Evolutionary conservation across 192 early-diverging fungal genomes (phyloP), one percentile per base, ranked within the genome.

Genomic region (Rhizoclosmatium sp.): DNA sequence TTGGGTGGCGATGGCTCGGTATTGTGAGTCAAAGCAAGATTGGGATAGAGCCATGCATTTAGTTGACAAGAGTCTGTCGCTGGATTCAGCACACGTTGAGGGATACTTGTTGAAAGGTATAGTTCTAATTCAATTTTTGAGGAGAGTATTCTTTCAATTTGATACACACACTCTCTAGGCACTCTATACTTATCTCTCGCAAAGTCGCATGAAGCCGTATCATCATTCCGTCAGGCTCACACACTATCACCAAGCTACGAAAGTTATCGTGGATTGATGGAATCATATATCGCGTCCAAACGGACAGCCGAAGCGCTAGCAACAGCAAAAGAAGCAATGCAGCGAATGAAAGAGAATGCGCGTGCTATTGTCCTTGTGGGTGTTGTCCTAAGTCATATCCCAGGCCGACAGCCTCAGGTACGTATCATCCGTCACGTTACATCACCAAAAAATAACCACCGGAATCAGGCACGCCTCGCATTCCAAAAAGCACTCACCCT

Each of bases 1-100:
- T 3, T 79, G 78, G 78, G 19, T 79, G 19, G 78, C 47, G 10
- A 48, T 67, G 40, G 67, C 78, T 9, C 58, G 65, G 19, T 79
- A 71, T 41, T 61, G 54, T 16, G 78, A 79, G 21, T 40, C 76
- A 16, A 79, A 71, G 19, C 59, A 47, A 23, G 78, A 71, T 31
- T 45, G 58, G 19, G 78, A 79, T 14, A 10, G 49, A 5, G 78
- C 78, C 7, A 41, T 71, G 49, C 45, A 45, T 14, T 44, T 79
- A 40, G 58, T 40, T 16, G 68, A 71, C 12, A 79, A 79, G 41
- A 56, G 48, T 21, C 40, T 79, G 12, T 7, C 19, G n/a, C 21
- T 79, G 19, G 69, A 71, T 61, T 4, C 7, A 16, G 58, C 5
- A 14, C 69, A 71, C 41, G 60, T 14, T 2, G 74, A 61, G 7